Conservation (phyloP, 768 basidiomycete species). For the Russula emetica region DNA sequence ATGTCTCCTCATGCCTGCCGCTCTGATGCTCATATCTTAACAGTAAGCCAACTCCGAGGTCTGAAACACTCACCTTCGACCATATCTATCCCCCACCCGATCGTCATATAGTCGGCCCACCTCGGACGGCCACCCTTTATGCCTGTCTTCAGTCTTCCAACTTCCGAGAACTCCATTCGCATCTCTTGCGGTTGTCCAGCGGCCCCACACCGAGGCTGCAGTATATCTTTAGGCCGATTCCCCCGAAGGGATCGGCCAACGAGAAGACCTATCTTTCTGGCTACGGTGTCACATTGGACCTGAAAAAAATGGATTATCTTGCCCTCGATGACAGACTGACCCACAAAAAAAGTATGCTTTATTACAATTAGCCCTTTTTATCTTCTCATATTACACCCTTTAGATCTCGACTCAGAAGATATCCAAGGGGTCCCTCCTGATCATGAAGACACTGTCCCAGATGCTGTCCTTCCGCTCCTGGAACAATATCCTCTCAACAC, state of each 20-base stretch:
- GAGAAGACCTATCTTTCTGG: conserved; percentile 60
- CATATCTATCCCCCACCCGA: conserved; percentile 58
- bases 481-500: conserved; percentile 35
- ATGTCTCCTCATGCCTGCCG: neutral
- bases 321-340: conserved; percentile 80
- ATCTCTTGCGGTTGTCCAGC: conserved; percentile 51
- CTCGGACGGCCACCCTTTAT: conserved; percentile 73
- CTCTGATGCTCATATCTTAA: neutral
- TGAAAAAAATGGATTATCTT: conserved; percentile 97
- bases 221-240: conserved; percentile 72
- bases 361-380: neutral
- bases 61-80: conserved; percentile 68
- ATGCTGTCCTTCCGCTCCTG: conserved; percentile 26
- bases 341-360: conserved; percentile 30
- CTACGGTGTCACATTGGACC: conserved; percentile 85
- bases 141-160: conserved; percentile 59
- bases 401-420: conserved; percentile 18
- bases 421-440: neutral
- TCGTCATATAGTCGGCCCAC: conserved; percentile 44
- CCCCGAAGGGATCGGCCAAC: conserved; percentile 35
- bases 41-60: conserved; percentile 37
- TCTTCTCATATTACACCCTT: neutral
- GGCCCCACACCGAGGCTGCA: conserved; percentile 48
- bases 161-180: conserved; percentile 66
- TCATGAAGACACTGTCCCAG: conserved; percentile 16